phyloP scores from a whole-genome alignment of 179 eudicot species.

The Spinacia oleracea region DNA sequence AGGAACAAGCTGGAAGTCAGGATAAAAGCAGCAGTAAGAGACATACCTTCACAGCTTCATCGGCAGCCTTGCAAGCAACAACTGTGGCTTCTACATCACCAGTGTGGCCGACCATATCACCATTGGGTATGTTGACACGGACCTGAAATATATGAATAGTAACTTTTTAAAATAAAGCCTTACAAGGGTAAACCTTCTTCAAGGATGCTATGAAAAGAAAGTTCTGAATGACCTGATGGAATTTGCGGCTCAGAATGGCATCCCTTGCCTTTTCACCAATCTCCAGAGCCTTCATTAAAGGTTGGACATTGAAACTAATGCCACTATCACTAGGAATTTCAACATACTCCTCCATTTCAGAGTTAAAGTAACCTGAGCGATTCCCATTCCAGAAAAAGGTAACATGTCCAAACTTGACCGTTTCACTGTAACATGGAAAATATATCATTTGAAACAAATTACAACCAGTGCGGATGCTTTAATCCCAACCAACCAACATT shows the following conservation, averaged over 20 bases:
- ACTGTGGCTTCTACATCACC: conserved; percentile 80
- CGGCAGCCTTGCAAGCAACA: conserved; percentile 85
- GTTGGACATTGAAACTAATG: conserved; percentile 72
- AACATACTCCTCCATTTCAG: conserved; percentile 84
- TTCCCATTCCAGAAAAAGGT: conserved; percentile 97
- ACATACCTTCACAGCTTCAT: conserved; percentile 84
- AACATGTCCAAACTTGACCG: conserved; percentile 94
- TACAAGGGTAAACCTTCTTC: not conserved
- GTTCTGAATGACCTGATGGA: conserved; percentile 56
- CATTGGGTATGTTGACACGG: conserved; percentile 83
- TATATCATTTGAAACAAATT: not conserved
- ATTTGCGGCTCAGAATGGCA: conserved; percentile 79
- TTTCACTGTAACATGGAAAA: conserved; percentile 50
- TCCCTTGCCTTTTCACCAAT: conserved; percentile 87
- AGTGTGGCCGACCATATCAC: conserved; percentile 97
- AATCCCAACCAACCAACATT: not conserved
- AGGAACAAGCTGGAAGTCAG: not conserved
- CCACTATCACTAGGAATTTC: conserved; percentile 89
- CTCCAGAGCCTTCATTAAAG: conserved; percentile 86
- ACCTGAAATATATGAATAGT: conserved; percentile 39
- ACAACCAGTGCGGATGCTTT: not conserved
- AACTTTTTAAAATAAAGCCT: not conserved
- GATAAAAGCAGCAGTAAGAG: not conserved
- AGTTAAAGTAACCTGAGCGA: conserved; percentile 79
- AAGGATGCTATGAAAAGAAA: not conserved